Base-by-base conservation (phyloP, 2,329 filamentous ascomycete species). In the Aspergillus neoniger region DNA sequence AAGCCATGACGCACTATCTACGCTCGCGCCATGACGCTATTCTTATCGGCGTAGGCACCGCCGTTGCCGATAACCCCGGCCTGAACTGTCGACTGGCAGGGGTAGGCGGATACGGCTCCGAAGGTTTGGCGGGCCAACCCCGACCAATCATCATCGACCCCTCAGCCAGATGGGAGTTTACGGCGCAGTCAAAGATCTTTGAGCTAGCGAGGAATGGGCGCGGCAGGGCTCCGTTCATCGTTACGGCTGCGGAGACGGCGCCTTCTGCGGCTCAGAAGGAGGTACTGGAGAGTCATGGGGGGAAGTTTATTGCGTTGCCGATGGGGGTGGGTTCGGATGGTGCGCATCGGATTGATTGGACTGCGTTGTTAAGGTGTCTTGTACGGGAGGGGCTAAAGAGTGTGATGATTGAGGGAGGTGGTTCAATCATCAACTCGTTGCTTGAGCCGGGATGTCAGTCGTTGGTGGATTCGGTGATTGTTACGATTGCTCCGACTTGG, bases 1-100 rank as follows among this genome's bases (percentile, higher is more conserved):
- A 97, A 77, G 87, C 90, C 50, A 96, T 98, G 91, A 98, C 94
- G 0, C 94, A 98, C 76, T 91, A 90, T 73, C 85, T 98, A n/a
- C 91, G 94, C 68, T 88, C 88, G 9, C 85, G 84, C 14, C 92
- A 98, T 77, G 87, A 90, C 63, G 92, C 91, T 21, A 96, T 98
- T 67, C 82, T 96, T 25, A 82, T 98, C 39, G 94, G 94, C 15
- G 91, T 89, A 3, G 90, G 90, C 2, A 98, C 94, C 0, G 91
- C 92, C 6, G 79, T 91, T 5, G 89, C 91, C 21, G 94, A 98
- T 74, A 85, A 96, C 70, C 94, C 94, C 1, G 88, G 87, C 4
- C 81, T 98, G 56, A 97, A 96, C 74, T 95, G 91, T 71, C 88
- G 93, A n/a, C 83, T 93, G 48, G 79, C 80, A 9, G 84, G 83